These are phyloP conservation scores for Ascocoryne sarcoides DNA, from an alignment of 2,329 filamentous ascomycete species.

Conservation along the genomic window DNA sequence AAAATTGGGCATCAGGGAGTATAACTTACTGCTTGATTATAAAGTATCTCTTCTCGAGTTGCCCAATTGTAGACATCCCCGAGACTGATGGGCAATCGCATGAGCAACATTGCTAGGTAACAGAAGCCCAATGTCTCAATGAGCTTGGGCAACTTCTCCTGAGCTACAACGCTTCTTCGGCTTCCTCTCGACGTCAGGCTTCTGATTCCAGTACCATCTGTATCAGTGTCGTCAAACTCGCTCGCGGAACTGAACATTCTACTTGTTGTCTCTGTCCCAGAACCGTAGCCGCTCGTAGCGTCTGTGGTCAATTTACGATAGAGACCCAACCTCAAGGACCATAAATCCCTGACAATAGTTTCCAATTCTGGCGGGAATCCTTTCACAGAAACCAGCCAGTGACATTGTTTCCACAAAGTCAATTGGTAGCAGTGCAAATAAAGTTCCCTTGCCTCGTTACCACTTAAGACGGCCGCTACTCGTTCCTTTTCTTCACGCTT, in stretches of 20 bases:
- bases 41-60: conserved; percentile 59
- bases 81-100: conserved; percentile 68
- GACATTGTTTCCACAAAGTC: conserved; percentile 71
- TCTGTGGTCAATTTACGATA: conserved; percentile 34
- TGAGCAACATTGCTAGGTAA: conserved; percentile 68
- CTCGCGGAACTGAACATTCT: conserved; percentile 29
- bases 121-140: conserved; percentile 69
- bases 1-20: background rate
- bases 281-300: conserved; percentile 23
- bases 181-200: conserved; percentile 38
- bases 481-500: conserved; percentile 53
- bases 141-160: conserved; percentile 48
- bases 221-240: conserved; percentile 30
- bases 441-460: conserved; percentile 62
- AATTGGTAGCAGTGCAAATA: conserved; percentile 81
- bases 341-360: conserved; percentile 72
- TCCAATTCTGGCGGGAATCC: conserved; percentile 67
- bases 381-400: conserved; percentile 60
- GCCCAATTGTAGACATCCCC: conserved; percentile 66
- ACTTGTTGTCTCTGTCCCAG: conserved; percentile 26
- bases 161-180: conserved; percentile 11
- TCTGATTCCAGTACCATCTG: conserved; percentile 28
- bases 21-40: conserved; percentile 52
- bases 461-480: conserved; percentile 48
- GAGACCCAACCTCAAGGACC: conserved; percentile 48